Base-by-base conservation (phyloP, 768 basidiomycete genomes). In the Suillus variegatus region DNA sequence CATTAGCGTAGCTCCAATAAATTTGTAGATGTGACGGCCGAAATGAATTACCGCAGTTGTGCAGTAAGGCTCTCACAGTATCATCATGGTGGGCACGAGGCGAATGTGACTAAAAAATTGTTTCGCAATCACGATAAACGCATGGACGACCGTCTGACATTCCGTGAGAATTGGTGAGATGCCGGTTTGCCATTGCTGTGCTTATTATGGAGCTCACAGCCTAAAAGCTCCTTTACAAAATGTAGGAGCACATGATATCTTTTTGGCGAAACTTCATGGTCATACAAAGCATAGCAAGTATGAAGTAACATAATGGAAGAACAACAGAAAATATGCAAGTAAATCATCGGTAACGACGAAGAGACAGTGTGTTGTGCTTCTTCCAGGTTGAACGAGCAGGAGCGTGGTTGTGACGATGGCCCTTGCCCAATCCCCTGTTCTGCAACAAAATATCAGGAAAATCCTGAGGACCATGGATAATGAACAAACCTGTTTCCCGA, bases 371-470 rank as follows among this genome's bases (percentile, higher is more conserved):
- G 88, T 98, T 99, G 95, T 98, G 93, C 78, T 86, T 95, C 82
- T 93, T 95, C 95, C 95, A 99, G 81, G 92, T 94, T 12, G 94
- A 91, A 68, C 89, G 88, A 72, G 89, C 88, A 55, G 95, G 94
- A 52, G 90, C 88, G 78, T 98, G 94, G 83, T 98, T 97, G 93
- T 94, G 82, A 70, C 90, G 88, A 76, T 92, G 88, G 56, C 97
- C 97, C 80, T 98, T 98, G 83, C 95, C 97, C 75, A 98, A 79
- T 73, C 97, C 97, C 81, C 97, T 92, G 85, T 97, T 98, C 94
- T 94, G 70, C 12, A 36, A 22, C 14, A 56, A 55, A 32, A 64
- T n/a, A 13, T 70, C 35, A 66, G 63, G 22, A 65, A 63, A 14
- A 44, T 32, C 2, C 22, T 22, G 36, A 32, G 52, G 28, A 40